These are phyloP conservation scores for Penicillium aurantiogriseum DNA, from an alignment of 2,329 filamentous ascomycete genomes.

Conservation along the genomic window DNA sequence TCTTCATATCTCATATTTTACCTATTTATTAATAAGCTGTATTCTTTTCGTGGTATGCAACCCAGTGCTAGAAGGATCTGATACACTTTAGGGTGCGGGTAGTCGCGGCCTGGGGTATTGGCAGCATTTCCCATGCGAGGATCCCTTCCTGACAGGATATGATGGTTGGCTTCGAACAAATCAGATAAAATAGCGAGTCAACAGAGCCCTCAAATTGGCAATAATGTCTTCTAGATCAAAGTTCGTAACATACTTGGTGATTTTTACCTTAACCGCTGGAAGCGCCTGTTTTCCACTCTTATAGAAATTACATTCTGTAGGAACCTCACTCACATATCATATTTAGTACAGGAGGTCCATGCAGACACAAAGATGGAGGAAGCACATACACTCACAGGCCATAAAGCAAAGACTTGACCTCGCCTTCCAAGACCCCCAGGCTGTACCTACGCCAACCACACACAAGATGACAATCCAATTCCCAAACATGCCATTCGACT, in stretches of 20 bases:
- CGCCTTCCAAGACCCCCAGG: not conserved
- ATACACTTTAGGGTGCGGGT: conserved; percentile 1
- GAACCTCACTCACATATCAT: not conserved
- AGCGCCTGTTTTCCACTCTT: not conserved
- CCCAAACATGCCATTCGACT: conserved; percentile 12
- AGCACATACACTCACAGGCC: not conserved
- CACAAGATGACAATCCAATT: conserved; percentile 12
- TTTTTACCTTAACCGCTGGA: not conserved
- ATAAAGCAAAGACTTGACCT: not conserved
- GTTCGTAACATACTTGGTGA: not conserved
- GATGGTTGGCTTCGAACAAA: not conserved
- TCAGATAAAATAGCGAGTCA: not conserved
- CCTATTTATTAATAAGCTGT: not conserved
- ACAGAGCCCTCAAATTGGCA: not conserved
- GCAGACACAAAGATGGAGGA: not conserved
- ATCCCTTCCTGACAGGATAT: conserved; percentile 9
- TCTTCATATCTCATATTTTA: not conserved
- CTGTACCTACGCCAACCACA: not conserved
- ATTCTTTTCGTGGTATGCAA: not conserved
- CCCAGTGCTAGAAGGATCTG: not conserved
- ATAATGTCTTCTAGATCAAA: not conserved
- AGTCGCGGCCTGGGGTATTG: not conserved
- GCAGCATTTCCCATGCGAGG: conserved; percentile 5
- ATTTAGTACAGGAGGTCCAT: not conserved
- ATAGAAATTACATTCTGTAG: not conserved